Conservation (phyloP, 306 rosid genomes). For the Prunus salicina region DNA sequence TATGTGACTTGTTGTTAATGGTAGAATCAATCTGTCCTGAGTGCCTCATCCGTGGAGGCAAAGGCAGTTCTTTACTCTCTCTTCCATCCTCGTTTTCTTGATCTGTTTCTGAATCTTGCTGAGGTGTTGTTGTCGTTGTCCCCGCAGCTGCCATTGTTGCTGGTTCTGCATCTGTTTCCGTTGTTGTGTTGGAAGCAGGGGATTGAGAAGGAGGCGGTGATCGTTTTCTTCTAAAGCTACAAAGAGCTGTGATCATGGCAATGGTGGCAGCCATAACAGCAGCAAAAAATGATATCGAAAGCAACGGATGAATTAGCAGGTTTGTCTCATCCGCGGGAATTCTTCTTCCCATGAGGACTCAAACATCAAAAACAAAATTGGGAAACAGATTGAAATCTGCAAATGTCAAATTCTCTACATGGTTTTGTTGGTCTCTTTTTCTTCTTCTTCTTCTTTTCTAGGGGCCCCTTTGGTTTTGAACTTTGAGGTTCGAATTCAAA, state of each 20-base stretch:
- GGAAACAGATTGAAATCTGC: conserved; percentile 4
- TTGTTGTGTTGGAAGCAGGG: conserved; percentile 2
- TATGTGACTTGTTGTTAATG: not conserved
- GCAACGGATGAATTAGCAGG: conserved; percentile 36
- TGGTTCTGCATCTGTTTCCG: not conserved
- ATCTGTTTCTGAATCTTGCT: not conserved
- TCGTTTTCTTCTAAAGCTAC: conserved; percentile 37
- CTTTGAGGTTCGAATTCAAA: not conserved
- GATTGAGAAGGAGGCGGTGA: not conserved
- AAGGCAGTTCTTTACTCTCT: conserved; percentile 47
- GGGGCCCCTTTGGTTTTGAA: conserved; percentile 1
- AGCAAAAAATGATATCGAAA: conserved; percentile 41
- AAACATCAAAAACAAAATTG: conserved; percentile 13
- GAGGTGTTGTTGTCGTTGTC: not conserved
- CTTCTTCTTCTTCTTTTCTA: not conserved
- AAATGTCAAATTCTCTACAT: not conserved
- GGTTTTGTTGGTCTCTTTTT: not conserved
- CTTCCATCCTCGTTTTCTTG: not conserved
- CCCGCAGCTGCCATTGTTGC: not conserved
- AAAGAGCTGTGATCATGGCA: conserved; percentile 51
- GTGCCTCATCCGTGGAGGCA: conserved; percentile 54
- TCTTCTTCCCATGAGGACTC: conserved; percentile 63
- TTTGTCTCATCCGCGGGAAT: conserved; percentile 36
- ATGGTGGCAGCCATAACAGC: conserved; percentile 50
- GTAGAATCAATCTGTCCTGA: not conserved